Evolutionary conservation across 768 basidiomycete species (phyloP).

Genomic region (Psilocybe cubensis): DNA sequence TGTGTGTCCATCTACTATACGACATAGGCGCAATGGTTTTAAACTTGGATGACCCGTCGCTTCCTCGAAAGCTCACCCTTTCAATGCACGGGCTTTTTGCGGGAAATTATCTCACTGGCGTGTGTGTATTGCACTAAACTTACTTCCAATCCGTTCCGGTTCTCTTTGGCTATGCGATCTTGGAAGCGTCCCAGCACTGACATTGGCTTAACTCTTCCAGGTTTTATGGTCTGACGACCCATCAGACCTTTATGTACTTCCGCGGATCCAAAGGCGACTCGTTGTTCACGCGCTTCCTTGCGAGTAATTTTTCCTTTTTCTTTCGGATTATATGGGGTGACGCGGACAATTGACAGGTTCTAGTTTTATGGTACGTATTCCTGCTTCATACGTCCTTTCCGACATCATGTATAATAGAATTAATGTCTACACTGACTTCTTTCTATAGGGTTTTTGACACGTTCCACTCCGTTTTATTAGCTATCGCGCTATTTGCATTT

Average conservation of each 20-base stretch:
- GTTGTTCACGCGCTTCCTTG: not conserved
- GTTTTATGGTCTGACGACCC: slow-evolving; percentile 2
- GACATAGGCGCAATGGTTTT: too few species aligned
- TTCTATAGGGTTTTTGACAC: slow-evolving; percentile 1
- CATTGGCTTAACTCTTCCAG: not conserved
- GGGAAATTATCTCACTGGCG: not conserved
- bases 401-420: too few species aligned
- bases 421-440: not conserved
- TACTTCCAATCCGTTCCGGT: too few species aligned
- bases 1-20: too few species aligned
- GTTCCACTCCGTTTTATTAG: not conserved
- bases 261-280: not conserved
- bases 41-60: not conserved
- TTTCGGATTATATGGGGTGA: too few species aligned
- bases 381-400: not conserved
- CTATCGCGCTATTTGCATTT: not conserved
- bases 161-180: too few species aligned
- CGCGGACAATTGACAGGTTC: too few species aligned
- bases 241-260: slow-evolving; percentile 5
- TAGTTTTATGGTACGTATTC: not conserved
- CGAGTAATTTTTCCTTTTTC: not conserved
- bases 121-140: not conserved
- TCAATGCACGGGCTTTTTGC: not conserved
- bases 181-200: too few species aligned
- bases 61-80: not conserved